Evolutionary conservation across 371 early-diverging fungal species (phyloP), one percentile per base, ranked within the genome.

Genomic region (Neoconidiobolus thromboides): DNA sequence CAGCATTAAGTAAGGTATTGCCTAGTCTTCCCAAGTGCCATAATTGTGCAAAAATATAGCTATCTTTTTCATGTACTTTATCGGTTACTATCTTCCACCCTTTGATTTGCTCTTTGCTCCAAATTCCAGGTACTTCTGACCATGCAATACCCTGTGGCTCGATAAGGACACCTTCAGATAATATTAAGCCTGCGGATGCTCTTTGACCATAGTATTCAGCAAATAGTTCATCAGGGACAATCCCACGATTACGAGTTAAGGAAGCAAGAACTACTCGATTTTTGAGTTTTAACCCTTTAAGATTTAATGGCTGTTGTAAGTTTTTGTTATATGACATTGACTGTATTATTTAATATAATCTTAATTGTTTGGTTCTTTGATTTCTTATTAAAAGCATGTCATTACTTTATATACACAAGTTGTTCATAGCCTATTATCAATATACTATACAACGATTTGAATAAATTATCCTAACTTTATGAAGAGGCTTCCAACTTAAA

Each of bases 91-190:
- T 75, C 49, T 70, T 70, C 42, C 86, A 64, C 1, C 73, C 71
- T 0, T 64, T 72, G 38, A 84, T 76, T 26, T 92, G 93, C 26
- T 76, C 83, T 61, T 87, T 84, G 3, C 61, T 72, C 83, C 84
- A 91, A 38, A 93, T 53, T 1, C 93, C 91, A 14, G 76, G 63
- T 59, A 83, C 85, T 56, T 77, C 60, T 0, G 89, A 85, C 1
- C 82, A 71, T 60, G 89, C 85, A 7, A 90, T 75, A 42, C 89
- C 91, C 55, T 81, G 68, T 3, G 81, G 75, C 0, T 68, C 61
- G 4, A 92, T 87, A 6, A 75, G 85, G 0, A 87, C 81, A 3
- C 93, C 90, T 64, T 93, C 93, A 9, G 83, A 67, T 39, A 89
- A 66, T 52, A 89, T 68, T 44, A 84, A 64, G 7, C 87, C 89